These are phyloP conservation scores for Trichosporon inkin DNA, from an alignment of 1,284 basidiomycete species.

Conservation along the genomic window DNA sequence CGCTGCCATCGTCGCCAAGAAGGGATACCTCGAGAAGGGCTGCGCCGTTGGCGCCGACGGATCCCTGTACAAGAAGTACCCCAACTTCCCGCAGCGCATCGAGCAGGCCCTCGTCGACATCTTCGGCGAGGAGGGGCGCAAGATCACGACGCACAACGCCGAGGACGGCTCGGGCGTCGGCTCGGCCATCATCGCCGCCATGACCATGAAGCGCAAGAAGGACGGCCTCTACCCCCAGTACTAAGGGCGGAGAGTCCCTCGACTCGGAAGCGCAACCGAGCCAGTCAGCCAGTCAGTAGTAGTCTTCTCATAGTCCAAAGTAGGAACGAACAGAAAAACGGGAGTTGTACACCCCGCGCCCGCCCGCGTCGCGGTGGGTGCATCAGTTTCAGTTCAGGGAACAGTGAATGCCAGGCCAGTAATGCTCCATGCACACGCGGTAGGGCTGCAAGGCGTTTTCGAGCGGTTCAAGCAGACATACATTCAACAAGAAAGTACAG, in stretches of 20 bases:
- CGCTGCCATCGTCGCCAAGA: constrained; percentile 87
- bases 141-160: constrained; percentile 82
- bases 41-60: constrained; percentile 89
- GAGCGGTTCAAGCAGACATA: constrained; percentile 6
- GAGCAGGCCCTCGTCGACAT: constrained; percentile 85
- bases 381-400: no score
- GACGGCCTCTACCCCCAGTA: constrained; percentile 39
- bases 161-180: constrained; percentile 95
- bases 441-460: not conserved
- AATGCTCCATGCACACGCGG: not conserved
- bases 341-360: no score
- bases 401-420: not conserved
- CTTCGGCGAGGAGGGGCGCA: constrained; percentile 87
- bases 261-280: no score
- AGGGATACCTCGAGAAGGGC: constrained; percentile 79
- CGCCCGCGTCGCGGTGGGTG: no score
- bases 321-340: not conserved
- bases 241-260: constrained; percentile 17
- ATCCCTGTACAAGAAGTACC: constrained; percentile 95
- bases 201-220: constrained; percentile 62
- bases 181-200: constrained; percentile 87
- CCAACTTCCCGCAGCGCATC: constrained; percentile 80
- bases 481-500: constrained; percentile 8
- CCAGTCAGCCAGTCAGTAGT: no score
- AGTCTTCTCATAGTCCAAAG: not conserved